Conservation (phyloP, 768 basidiomycete genomes). For the Podaxis rugospora region DNA sequence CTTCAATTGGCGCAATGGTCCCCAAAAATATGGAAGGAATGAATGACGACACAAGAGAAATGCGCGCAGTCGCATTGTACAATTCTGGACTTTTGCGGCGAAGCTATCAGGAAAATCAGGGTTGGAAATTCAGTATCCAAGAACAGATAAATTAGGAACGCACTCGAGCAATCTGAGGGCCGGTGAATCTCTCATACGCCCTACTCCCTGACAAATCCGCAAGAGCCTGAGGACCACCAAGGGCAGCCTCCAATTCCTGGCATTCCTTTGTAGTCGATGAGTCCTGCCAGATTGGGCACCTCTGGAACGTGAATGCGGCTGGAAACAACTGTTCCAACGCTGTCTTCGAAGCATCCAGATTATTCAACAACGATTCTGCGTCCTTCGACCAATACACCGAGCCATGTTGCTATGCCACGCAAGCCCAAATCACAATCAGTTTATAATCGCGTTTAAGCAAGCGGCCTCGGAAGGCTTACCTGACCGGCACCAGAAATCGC, state of each 20-base stretch:
- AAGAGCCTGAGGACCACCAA: conserved; percentile 68
- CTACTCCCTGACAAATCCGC: conserved; percentile 77
- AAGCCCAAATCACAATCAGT: neutral
- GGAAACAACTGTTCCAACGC: conserved; percentile 59
- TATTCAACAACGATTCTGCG: conserved; percentile 47
- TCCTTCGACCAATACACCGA: conserved; percentile 76
- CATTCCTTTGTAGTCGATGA: conserved; percentile 81
- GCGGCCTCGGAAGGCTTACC: conserved; percentile 31
- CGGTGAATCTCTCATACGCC: conserved; percentile 87
- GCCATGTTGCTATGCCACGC: conserved; percentile 68
- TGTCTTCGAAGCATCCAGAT: conserved; percentile 44
- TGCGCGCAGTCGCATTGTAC: conserved; percentile 57
- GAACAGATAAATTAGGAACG: conserved; percentile 12
- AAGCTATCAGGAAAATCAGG: conserved; percentile 36
- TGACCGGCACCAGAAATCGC: conserved; percentile 79
- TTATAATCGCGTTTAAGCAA: neutral
- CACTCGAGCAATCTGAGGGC: conserved; percentile 77
- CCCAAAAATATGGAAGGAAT: conserved; percentile 81
- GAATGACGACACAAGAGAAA: conserved; percentile 82
- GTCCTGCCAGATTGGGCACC: conserved; percentile 89
- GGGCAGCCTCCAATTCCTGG: conserved; percentile 53
- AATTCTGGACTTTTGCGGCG: conserved; percentile 45
- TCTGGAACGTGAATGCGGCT: conserved; percentile 60
- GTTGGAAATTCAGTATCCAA: neutral
- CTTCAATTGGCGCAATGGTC: conserved; percentile 72